phyloP scores from a whole-genome alignment of 2,329 filamentous ascomycete species.

The Calonectria pseudoturangicola region DNA sequence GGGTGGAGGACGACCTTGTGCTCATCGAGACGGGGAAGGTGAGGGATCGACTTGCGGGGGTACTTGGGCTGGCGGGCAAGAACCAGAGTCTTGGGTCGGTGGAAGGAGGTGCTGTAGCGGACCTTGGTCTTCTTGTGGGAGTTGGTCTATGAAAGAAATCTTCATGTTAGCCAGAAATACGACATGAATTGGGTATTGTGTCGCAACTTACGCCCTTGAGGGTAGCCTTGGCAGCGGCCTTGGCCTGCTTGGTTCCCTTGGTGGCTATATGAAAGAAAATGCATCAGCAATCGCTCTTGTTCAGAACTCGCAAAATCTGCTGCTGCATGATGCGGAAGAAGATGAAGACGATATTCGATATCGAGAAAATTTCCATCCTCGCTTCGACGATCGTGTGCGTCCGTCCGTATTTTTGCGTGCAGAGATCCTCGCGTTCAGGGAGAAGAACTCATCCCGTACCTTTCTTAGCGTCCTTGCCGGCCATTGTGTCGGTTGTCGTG shows the following conservation, averaged over 20 bases:
- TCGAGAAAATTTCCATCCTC: slow-evolving; percentile 43
- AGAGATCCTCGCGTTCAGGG: slow-evolving; percentile 41
- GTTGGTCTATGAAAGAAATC: slow-evolving; percentile 64
- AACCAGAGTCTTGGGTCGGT: slow-evolving; percentile 96
- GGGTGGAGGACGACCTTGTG: slow-evolving; percentile 99
- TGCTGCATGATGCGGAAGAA: slow-evolving; percentile 77
- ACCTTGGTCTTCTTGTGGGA: slow-evolving; percentile 93
- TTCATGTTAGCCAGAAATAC: slow-evolving; percentile 30
- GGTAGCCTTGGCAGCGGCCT: slow-evolving; percentile 94
- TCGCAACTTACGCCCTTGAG: slow-evolving; percentile 89
- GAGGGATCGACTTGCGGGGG: slow-evolving; percentile 95
- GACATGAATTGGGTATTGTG: slow-evolving; percentile 3
- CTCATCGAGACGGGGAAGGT: slow-evolving; percentile 93
- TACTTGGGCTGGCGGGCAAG: slow-evolving; percentile 95
- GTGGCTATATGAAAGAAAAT: slow-evolving; percentile 73
- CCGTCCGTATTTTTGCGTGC: slow-evolving; percentile 36
- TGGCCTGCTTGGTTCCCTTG: slow-evolving; percentile 89
- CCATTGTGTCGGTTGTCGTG: slow-evolving; percentile 58
- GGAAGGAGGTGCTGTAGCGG: slow-evolving; percentile 94
- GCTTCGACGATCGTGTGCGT: slow-evolving; percentile 37
- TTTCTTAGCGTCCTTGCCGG: slow-evolving; percentile 64
- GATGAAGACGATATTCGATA: slow-evolving; percentile 43
- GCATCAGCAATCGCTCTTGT: slow-evolving; percentile 84
- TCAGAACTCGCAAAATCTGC: slow-evolving; percentile 86
- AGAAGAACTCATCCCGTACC: slow-evolving; percentile 63